Base-by-base conservation (phyloP, 2,329 filamentous ascomycete genomes). In the Triangularia setosa region DNA sequence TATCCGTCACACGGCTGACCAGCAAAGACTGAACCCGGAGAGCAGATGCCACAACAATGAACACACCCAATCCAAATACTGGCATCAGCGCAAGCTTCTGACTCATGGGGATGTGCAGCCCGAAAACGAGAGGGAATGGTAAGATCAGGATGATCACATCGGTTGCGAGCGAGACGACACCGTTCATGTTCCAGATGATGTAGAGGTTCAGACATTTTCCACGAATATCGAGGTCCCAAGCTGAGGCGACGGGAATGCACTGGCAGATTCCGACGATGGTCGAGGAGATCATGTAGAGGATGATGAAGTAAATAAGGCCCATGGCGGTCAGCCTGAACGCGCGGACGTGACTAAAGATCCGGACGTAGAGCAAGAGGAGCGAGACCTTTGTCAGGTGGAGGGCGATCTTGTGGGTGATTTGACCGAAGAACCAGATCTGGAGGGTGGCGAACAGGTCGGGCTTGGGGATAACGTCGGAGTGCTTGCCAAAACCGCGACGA, bases 311-410 rank as follows among this genome's bases (percentile, higher is more conserved):
- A 52, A 70, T 54, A 14, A 66, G 28, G 52, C 14, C 27, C 23
- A 60, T 23, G 3, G 60, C 68, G 24, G 68, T 68, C 24, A 75
- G 73, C 60, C 70, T 69, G 12, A 66, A 64, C 65, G 65, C 67
- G 27, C 28, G 18, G 48, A 65, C 60, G 63, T 67, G 64, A 58
- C 57, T 60, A 44, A 67, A 67, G 61, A 69, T 65, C 52, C 67
- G 67, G 25, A 69, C 56, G 58, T 69, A 69, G 18, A 69, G 66
- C 30, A 69, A 55, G 23, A 69, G 58, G 6, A 69, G 63, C 25
- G 67, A 67, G 55, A 65, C 27, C 60, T 69, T 67, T 28, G 65
- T 62, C 16, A 61, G 14, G 18, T 66, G 65, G 3, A 65, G 67
- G n/a, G 63, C 48, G 12, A 69, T 44, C 21, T 64, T 61, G 63